phyloP scores from a whole-genome alignment of 23 red algal species.

The Gracilaria domingensis region DNA sequence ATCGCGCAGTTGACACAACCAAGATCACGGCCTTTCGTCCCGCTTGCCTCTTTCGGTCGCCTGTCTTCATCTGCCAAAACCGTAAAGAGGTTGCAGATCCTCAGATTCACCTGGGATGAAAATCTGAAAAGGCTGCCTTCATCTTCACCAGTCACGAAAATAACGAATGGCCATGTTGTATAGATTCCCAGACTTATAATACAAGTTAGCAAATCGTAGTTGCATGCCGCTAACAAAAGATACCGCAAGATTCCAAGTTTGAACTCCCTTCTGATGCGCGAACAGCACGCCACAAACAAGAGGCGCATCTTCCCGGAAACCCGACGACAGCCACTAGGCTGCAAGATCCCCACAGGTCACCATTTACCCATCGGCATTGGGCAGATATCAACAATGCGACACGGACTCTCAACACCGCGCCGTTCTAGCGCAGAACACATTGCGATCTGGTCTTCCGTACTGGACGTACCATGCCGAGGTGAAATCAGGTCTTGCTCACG shows the following conservation, averaged over 20 bases:
- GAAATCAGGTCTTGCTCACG: conserved; percentile 34
- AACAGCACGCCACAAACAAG: conserved; percentile 42
- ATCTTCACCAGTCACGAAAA: conserved; percentile 51
- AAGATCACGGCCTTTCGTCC: conserved; percentile 45
- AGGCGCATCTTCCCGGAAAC: conserved; percentile 6
- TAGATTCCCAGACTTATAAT: conserved; percentile 7
- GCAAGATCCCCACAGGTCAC: background rate
- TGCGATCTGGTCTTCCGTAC: conserved; percentile 29
- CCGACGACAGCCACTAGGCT: conserved; percentile 40
- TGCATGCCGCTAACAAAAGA: conserved; percentile 23
- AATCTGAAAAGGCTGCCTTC: conserved; percentile 57
- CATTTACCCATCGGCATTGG: conserved; percentile 26
- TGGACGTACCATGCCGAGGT: conserved; percentile 41
- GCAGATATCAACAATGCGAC: conserved; percentile 24
- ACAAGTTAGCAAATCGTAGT: conserved; percentile 19
- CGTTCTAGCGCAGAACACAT: conserved; percentile 27
- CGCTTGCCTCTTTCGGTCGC: conserved; percentile 37
- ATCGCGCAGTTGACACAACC: conserved; percentile 42
- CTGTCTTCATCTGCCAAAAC: background rate
- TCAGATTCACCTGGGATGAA: conserved; percentile 49
- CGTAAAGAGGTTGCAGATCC: background rate
- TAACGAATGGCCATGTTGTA: background rate
- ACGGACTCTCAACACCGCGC: conserved; percentile 19
- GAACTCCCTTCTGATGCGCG: conserved; percentile 20
- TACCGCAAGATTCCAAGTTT: conserved; percentile 39